These are phyloP conservation scores for Neofusicoccum cordaticola DNA, from an alignment of 2,329 filamentous ascomycete genomes.

Conservation along the genomic window DNA sequence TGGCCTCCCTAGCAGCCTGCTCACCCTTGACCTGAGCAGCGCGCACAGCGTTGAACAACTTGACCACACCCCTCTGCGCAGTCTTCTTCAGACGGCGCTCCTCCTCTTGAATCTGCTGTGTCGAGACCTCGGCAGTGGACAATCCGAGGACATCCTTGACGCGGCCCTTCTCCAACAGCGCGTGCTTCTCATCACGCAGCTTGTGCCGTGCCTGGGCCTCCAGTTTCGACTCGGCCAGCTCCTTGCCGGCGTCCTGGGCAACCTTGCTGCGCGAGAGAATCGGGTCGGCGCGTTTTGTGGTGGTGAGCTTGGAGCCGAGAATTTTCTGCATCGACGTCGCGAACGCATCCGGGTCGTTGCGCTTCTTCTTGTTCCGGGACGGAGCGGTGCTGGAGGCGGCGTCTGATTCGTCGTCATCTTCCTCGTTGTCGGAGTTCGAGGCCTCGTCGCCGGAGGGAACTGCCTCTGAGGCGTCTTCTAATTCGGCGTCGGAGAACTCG, in stretches of 20 bases:
- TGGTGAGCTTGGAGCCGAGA: constrained; percentile 81
- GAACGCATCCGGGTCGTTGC: constrained; percentile 88
- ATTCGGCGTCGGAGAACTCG: constrained; percentile 22
- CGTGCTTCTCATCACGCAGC: constrained; percentile 74
- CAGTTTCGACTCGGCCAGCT: constrained; percentile 71
- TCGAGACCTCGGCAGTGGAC: constrained; percentile 47
- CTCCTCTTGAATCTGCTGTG: constrained; percentile 59
- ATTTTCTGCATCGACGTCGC: constrained; percentile 93
- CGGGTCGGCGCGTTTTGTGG: constrained; percentile 78
- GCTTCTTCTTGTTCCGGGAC: constrained; percentile 63
- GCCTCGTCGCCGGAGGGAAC: constrained; percentile 28
- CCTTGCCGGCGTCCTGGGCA: constrained; percentile 69
- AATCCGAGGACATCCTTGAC: constrained; percentile 80
- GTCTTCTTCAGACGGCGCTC: constrained; percentile 82
- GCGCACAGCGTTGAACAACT: constrained; percentile 92
- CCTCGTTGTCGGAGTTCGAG: constrained; percentile 32
- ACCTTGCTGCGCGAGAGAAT: constrained; percentile 81
- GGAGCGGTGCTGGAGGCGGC: constrained; percentile 29
- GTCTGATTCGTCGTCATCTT: constrained; percentile 32
- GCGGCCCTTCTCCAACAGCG: constrained; percentile 79
- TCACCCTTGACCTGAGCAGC: constrained; percentile 87
- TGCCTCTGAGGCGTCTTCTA: constrained; percentile 33
- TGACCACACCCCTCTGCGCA: constrained; percentile 89
- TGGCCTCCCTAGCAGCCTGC: constrained; percentile 68
- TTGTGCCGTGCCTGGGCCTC: constrained; percentile 78